Evolutionary conservation across 805 yeast genomes (phyloP).

Genomic region (Pichia rugopelliculosa): DNA sequence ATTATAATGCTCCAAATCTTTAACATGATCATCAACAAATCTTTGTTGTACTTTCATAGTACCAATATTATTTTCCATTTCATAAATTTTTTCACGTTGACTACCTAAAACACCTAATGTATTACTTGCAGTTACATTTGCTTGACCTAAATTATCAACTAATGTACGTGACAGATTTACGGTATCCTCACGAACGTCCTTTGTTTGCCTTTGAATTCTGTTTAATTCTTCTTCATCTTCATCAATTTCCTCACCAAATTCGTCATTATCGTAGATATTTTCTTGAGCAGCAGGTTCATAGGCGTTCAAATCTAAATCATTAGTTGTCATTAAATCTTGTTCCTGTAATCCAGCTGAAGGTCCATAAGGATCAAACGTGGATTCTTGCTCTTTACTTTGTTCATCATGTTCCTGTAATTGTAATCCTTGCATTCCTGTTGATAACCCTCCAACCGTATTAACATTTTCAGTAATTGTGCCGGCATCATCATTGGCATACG

Average conservation of each 20-base stretch:
- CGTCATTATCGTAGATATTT: conserved; percentile 21
- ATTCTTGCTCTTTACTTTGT: conserved; percentile 8
- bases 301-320: conserved; percentile 23
- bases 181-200: conserved; percentile 60
- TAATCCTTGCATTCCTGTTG: conserved; percentile 6
- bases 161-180: conserved; percentile 82
- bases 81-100: conserved; percentile 81
- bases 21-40: conserved; percentile 76
- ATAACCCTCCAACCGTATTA: neutral
- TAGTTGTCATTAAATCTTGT: neutral
- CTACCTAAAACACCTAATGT: conserved; percentile 88
- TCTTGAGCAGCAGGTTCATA: conserved; percentile 18
- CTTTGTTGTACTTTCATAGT: conserved; percentile 75
- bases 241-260: conserved; percentile 47
- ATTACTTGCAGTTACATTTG: conserved; percentile 68
- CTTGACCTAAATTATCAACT: conserved; percentile 60
- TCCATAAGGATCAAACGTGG: conserved; percentile 21
- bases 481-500: conserved; percentile 1
- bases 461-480: neutral
- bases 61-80: conserved; percentile 57
- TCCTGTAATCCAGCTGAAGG: conserved; percentile 13
- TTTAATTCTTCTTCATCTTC: conserved; percentile 85
- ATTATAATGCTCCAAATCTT: conserved; percentile 69
- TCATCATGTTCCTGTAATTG: conserved; percentile 8
- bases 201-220: conserved; percentile 72